Evolutionary conservation across 345 rosid genomes (phyloP).

Genomic region (Gossypium mustelinum): DNA sequence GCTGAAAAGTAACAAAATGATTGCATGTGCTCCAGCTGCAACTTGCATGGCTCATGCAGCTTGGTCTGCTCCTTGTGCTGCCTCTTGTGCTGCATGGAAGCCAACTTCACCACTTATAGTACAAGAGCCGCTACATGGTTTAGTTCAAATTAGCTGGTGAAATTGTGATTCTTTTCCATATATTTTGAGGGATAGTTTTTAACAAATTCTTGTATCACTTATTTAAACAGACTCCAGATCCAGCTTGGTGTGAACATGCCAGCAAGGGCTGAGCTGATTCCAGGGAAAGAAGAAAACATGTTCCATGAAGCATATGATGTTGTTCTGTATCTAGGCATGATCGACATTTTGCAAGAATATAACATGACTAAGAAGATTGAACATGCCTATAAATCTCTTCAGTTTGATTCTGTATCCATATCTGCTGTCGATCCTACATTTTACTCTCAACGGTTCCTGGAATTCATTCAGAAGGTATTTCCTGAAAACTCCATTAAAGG

Average conservation of each 20-base stretch:
- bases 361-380: conserved; percentile 88
- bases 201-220: background rate
- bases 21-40: no score
- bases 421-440: conserved; percentile 87
- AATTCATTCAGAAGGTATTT: conserved; percentile 77
- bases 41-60: no score
- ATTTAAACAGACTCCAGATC: conserved; percentile 65
- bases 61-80: no score
- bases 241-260: conserved; percentile 99
- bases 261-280: conserved; percentile 78
- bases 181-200: background rate
- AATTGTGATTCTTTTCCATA: background rate
- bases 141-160: background rate
- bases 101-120: no score
- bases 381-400: conserved; percentile 87
- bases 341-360: conserved; percentile 90
- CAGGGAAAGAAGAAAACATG: conserved; percentile 69
- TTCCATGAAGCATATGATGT: conserved; percentile 72
- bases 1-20: no score
- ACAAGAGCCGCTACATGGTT: background rate
- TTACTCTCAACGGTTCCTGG: conserved; percentile 78
- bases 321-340: conserved; percentile 85
- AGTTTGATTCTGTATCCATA: conserved; percentile 79
- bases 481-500: conserved; percentile 40
- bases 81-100: no score